Evolutionary conservation across 2,329 filamentous ascomycete species (phyloP).

Genomic region (Penicillium sp.): DNA sequence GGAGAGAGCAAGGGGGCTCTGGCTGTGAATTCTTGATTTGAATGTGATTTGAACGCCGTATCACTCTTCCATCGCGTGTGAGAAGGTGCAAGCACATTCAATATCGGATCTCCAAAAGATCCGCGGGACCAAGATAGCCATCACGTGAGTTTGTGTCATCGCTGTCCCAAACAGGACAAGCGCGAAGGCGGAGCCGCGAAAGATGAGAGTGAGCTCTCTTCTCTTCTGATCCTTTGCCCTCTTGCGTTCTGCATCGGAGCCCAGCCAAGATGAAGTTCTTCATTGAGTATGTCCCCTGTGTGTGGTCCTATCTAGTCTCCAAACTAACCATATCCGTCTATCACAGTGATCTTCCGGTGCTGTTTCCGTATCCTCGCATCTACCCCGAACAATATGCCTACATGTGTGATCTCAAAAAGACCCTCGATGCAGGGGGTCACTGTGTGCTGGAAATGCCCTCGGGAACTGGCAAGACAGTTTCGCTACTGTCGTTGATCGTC

Average conservation of each 20-base stretch:
- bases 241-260: slow-evolving; percentile 18
- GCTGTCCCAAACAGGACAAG: slow-evolving; percentile 35
- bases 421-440: slow-evolving; percentile 89
- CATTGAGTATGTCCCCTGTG: slow-evolving; percentile 59
- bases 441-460: slow-evolving; percentile 99
- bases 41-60: background rate
- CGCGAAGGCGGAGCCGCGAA: slow-evolving; percentile 16
- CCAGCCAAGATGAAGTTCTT: slow-evolving; percentile 69
- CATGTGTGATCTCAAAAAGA: slow-evolving; percentile 83
- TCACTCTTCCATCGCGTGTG: background rate
- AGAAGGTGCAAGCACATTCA: background rate
- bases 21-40: background rate
- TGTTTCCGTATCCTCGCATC: slow-evolving; percentile 73
- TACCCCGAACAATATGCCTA: slow-evolving; percentile 75
- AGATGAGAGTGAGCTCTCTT: slow-evolving; percentile 18
- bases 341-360: slow-evolving; percentile 63
- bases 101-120: slow-evolving; percentile 13
- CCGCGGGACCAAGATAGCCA: slow-evolving; percentile 28
- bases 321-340: slow-evolving; percentile 11
- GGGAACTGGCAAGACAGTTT: slow-evolving; percentile 96
- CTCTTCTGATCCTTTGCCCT: slow-evolving; percentile 16
- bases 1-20: background rate
- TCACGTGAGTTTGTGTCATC: slow-evolving; percentile 39
- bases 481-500: slow-evolving; percentile 88
- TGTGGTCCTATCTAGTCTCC: background rate